Base-by-base conservation (phyloP, 2,329 filamentous ascomycete genomes). In the Didymella keratinophila region DNA sequence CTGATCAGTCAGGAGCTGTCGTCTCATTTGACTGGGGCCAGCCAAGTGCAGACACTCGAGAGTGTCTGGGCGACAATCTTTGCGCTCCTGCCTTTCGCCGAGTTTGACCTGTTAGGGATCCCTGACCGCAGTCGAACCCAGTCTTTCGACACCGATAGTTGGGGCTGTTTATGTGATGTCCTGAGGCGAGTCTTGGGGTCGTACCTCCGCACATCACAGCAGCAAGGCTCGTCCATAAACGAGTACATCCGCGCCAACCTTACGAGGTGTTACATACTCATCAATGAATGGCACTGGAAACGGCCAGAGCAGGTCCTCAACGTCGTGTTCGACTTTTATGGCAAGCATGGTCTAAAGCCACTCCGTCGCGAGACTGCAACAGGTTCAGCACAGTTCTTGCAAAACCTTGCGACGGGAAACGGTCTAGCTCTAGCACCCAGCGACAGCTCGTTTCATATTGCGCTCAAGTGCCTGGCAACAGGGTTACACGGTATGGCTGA, bases 291-390 rank as follows among this genome's bases (percentile, higher is more conserved):
- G 86, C 80, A 82, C 16, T 88, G 86, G 86, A 78, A 76, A 53
- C 79, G 79, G 63, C 86, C 84, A 66, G 85, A 86, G 37, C 62
- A 76, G 16, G 78, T 85, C 11, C 78, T 88, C 11, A 80, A 82
- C 46, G 77, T 73, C 0, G 71, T 86, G 0, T 87, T 86, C 62
- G 84, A 87, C 69, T 88, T 87, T 72, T 88, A 87, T 61, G 84
- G 83, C 7, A 80, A 77, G 37, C 82, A 83, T 37, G 77, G 75
- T 16, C 74, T 87, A n/a, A 76, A 78, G 41, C 80, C 84, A 52
- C 73, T 88, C 51, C 76, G 74, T 50, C 79, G 79, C 2, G 86
- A 88, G 66, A 77, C 83, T 58, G 77, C 71, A 43, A 78, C 74
- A 51, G 82, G 81, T 10, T 87, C 86, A 2, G 82, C 82, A 9